Percentiles rank a stretch among this genome's conserved stretches.
Conservation (phyloP, 331 rosid genomes). For the Telfairia occidentalis region DNA sequence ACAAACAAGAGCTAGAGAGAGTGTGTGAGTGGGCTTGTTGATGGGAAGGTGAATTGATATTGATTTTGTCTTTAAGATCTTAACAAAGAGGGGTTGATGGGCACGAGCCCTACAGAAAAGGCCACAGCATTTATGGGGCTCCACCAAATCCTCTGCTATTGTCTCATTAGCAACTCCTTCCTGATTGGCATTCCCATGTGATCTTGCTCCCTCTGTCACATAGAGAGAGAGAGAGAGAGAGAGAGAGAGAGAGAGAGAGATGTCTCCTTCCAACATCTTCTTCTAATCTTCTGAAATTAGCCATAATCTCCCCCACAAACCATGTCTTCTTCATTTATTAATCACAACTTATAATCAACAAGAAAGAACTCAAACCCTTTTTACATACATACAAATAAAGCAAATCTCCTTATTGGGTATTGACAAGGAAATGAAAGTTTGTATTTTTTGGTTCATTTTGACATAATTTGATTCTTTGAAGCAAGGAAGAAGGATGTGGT, state of each 20-base stretch:
- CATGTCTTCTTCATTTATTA: background rate
- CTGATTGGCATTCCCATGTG: conserved; percentile 63
- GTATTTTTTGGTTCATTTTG: background rate
- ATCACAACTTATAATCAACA: background rate
- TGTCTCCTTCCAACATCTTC: background rate
- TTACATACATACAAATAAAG: background rate
- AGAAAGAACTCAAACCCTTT: background rate
- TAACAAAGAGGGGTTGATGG: conserved; percentile 12
- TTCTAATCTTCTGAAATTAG: background rate
- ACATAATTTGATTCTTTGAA: conserved; percentile 1
- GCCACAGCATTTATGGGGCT: conserved; percentile 76
- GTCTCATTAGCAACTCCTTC: conserved; percentile 65
- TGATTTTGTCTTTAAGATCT: conserved; percentile 9
- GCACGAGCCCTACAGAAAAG: conserved; percentile 32
- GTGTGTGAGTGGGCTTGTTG: background rate
- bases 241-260: background rate
- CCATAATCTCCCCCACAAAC: background rate
- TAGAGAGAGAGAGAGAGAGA: background rate
- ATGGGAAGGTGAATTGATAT: conserved; percentile 10
- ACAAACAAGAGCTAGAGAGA: background rate
- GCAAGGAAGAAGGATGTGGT: background rate
- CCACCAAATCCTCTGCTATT: conserved; percentile 92
- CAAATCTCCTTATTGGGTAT: background rate
- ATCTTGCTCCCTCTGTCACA: conserved; percentile 38
- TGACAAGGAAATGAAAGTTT: background rate